These are phyloP conservation scores for Alternaria dauci DNA, from an alignment of 2,329 filamentous ascomycete species.

Conservation along the genomic window DNA sequence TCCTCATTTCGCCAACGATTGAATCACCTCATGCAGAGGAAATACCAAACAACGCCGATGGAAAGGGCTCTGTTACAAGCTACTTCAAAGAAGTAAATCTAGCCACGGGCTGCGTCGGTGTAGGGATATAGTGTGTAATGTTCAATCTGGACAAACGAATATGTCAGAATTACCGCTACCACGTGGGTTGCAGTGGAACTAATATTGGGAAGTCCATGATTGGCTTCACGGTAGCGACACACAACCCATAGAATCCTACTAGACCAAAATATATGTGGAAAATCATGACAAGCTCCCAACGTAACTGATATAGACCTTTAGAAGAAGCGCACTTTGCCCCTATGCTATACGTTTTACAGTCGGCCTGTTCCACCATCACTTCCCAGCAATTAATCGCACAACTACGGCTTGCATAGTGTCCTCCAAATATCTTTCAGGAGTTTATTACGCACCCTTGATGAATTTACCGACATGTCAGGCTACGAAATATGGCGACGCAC, in stretches of 20 bases:
- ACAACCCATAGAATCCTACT: neutral
- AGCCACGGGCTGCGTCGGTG: too few species aligned
- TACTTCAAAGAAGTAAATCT: too few species aligned
- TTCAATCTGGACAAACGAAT: too few species aligned
- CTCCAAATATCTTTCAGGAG: neutral
- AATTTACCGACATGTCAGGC: neutral
- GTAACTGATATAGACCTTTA: neutral
- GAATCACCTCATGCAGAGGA: too few species aligned
- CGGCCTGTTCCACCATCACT: neutral
- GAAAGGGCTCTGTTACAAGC: too few species aligned
- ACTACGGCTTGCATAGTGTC: neutral
- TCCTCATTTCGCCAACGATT: neutral
- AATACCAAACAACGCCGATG: too few species aligned
- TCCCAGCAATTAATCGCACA: neutral
- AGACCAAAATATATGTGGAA: neutral
- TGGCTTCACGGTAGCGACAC: neutral
- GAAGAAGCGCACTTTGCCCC: neutral
- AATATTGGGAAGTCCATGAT: neutral
- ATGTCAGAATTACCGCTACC: neutral
- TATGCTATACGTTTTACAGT: neutral
- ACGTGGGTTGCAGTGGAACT: neutral
- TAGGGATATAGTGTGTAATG: too few species aligned
- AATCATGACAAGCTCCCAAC: neutral
- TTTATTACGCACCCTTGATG: neutral
- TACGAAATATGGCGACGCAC: neutral